A percentile compares a stretch with the other conserved stretches of the same genome.
Conservation (phyloP, 2,329 filamentous ascomycete genomes). For the Daldinia sp. region DNA sequence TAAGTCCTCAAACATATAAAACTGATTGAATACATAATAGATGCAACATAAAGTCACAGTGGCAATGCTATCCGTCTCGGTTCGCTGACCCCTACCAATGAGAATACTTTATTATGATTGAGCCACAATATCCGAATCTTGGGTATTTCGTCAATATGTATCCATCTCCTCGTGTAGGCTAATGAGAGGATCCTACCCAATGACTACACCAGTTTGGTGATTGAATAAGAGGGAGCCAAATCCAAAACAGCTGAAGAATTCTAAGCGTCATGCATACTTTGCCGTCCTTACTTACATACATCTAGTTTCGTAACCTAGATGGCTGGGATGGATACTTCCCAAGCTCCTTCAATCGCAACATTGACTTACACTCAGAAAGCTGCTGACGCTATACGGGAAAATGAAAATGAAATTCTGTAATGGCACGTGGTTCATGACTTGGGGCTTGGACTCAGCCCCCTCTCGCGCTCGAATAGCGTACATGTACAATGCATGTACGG, state of each 20-base stretch:
- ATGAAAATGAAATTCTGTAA: conserved; percentile 5
- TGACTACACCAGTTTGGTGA: conserved; percentile 14
- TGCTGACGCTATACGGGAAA: not conserved
- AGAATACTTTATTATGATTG: conserved; percentile 1
- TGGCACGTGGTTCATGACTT: conserved; percentile 31
- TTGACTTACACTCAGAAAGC: not conserved
- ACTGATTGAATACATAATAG: not conserved
- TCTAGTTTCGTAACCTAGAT: not conserved
- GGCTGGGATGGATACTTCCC: not conserved
- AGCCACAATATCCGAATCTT: conserved; percentile 31
- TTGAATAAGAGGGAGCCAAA: conserved; percentile 27
- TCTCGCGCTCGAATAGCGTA: conserved; percentile 19
- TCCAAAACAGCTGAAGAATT: conserved; percentile 1
- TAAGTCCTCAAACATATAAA: not conserved
- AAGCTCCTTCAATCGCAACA: not conserved
- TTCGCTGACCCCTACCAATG: conserved; percentile 26
- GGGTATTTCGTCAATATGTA: conserved; percentile 8
- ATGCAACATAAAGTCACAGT: conserved; percentile 11
- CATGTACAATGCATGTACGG: no score
- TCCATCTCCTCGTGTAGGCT: conserved; percentile 3
- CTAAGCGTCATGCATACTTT: conserved; percentile 13
- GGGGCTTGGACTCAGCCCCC: conserved; percentile 15
- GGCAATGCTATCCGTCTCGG: conserved; percentile 26
- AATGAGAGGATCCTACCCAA: conserved; percentile 23
- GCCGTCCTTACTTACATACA: not conserved